Base-by-base conservation (phyloP, 2,329 filamentous ascomycete genomes). In the Penicillium sp. region DNA sequence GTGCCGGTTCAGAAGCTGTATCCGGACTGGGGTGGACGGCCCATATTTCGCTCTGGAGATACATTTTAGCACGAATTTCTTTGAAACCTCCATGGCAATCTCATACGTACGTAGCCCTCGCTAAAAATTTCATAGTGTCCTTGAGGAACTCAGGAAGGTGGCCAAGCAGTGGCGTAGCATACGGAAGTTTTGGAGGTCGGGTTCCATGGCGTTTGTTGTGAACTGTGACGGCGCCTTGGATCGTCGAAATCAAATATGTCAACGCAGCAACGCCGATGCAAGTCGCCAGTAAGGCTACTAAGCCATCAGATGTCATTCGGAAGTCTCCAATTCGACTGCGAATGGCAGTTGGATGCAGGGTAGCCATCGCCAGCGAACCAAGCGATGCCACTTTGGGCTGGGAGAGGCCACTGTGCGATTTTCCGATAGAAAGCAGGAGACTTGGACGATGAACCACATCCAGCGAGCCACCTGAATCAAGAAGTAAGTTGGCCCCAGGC, bases 61-160 rank as follows among this genome's bases (percentile, higher is more conserved):
- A 14, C 20, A 25, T 3, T 6, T 43, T 43, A 43, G 41, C 20
- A 43, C 10, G 20, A 15, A 0, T 43, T 43, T 20, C 2, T 43
- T 41, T n/a, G 11, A 25, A 22, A 43, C 6, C n/a, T 25, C 10
- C 2, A 14, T n/a, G 41, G 14, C 12, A 11, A 25, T 11, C 22
- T 43, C 11, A 43, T 25, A 43, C 41, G 4, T 43, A 43, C 41
- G 41, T 43, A 25, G 41, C 41, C 41, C 41, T 25, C 10, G 41
- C 41, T 12, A 43, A 10, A 25, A 43, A 43, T 25, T 43, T 14
- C 41, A 43, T 22, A 8, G 41, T 53, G 41, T 58, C 38, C 22
- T 34, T 51, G 7, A 58, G n/a, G 25, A 52, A 58, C 22, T 41
- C 37, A 17, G 55, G 55, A 37, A 58, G 48, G 54, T 58, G 55